Evolutionary conservation across 805 yeast species (phyloP).

Genomic region (Ogataea siamensis): DNA sequence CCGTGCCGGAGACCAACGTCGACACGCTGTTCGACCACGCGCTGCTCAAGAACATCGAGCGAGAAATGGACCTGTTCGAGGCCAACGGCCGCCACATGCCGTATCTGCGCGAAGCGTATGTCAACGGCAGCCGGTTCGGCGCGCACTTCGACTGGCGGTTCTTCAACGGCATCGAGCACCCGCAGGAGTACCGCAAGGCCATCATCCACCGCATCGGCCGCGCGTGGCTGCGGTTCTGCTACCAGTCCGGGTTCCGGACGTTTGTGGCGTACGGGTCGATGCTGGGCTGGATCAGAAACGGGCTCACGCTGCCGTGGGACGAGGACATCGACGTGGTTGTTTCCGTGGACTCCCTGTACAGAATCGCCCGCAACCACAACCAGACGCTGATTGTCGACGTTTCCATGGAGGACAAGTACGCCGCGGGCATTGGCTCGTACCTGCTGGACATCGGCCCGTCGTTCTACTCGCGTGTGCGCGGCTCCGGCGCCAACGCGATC

Average conservation of each 20-base stretch:
- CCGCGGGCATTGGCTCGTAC: slow-evolving; percentile 55
- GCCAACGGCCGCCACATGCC: slow-evolving; percentile 22
- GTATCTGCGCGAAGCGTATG: slow-evolving; percentile 39
- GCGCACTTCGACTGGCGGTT: slow-evolving; percentile 55
- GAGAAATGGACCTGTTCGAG: slow-evolving; percentile 17
- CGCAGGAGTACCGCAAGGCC: slow-evolving; percentile 39
- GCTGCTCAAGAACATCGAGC: slow-evolving; percentile 20
- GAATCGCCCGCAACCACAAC: slow-evolving; percentile 47
- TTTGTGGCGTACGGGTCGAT: slow-evolving; percentile 70
- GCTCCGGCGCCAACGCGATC: slow-evolving; percentile 55
- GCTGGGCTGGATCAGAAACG: slow-evolving; percentile 65
- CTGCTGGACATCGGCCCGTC: slow-evolving; percentile 47
- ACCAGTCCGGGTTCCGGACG: slow-evolving; percentile 44
- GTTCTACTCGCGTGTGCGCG: slow-evolving; percentile 48
- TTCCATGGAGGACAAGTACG: slow-evolving; percentile 27
- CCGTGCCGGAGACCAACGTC: slow-evolving; percentile 6
- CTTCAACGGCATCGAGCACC: slow-evolving; percentile 45
- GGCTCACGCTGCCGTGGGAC: slow-evolving; percentile 65
- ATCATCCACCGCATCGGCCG: slow-evolving; percentile 47
- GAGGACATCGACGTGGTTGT: slow-evolving; percentile 64
- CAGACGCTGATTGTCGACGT: slow-evolving; percentile 48
- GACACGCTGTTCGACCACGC: slow-evolving; percentile 20
- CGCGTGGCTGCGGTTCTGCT: slow-evolving; percentile 50
- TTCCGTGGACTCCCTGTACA: slow-evolving; percentile 47
- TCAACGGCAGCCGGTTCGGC: slow-evolving; percentile 24